Evolutionary conservation across 1,284 basidiomycete species (phyloP), one percentile per base, ranked within the genome.

Genomic region (Wallemia mellicola): DNA sequence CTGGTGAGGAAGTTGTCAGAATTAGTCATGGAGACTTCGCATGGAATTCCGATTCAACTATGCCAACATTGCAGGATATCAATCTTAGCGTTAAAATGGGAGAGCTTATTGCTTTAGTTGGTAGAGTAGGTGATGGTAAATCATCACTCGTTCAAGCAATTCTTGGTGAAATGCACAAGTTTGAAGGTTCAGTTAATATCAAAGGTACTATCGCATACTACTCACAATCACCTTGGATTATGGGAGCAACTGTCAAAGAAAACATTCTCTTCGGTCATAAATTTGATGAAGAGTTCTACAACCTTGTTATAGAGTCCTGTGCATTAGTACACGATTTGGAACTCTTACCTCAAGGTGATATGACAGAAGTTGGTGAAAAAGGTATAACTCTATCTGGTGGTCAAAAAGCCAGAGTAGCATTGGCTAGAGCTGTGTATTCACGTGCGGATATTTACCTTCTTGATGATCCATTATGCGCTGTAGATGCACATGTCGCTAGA

Each of bases 121-220:
- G 91, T 11, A 79, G 83, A 28, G 89, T 95, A 27, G 91, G 91
- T n/a, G 78, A 81, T 58, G 91, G 91, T 60, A 96, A 95, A 76
- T 79, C 79, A 14, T 83, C 81, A 65, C 68, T 86, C 55, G 64
- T 84, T 56, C 80, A 79, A 1, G 81, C 82, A 1, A 79, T 86
- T 59, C 78, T 91, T 56, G 91, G 91, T 2, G 89, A 94, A 64
- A 91, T 95, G 87, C 75, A 73, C 24, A 77, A 81, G 58, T 71
- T 71, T 2, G 81, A 86, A 27, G 91, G 91, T 1, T 73, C 77
- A 17, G 77, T 91, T 1, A 72, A 73, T 0, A 65, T 94, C 0
- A 75, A 74, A 22, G 89, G 89, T 1, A 78, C 73, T 9, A 73
- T 92, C n/a, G 81, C 88, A 0, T 95, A 92, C 70, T 87, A 86